Evolutionary conservation across 176 grass and related monocot species (phyloP), one percentile per base, ranked within the genome.

Genomic region (Leersia perrieri): DNA sequence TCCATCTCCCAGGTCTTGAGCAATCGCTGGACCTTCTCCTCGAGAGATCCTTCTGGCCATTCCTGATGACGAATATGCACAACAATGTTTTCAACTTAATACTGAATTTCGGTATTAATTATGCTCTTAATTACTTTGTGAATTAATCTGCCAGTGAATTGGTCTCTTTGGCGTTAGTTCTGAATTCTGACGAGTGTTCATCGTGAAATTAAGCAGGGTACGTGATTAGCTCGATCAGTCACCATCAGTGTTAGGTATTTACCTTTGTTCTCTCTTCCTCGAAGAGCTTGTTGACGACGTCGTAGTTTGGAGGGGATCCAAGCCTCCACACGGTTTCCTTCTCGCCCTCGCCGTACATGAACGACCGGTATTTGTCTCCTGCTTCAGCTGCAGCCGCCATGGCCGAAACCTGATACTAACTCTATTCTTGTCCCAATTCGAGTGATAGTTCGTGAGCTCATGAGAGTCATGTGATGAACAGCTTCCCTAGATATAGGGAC

Each of bases 1-100:
- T 93, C 94, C 91, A 93, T 97, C 64, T 97, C 94, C 81, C 79
- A 97, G 6, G 86, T 83, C 81, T 97, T 97, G 63, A 97, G 78
- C 84, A 93, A 5, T 7, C 90, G 73, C 61, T 93, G 91, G 25
- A 93, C 94, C 74, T 80, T 84, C 81, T 97, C 94, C 33, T 97
- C 94, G 4, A 88, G 55, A 8, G 89, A 89, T 15, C 89, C 94
- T 74, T 91, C 80, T 0, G 89, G 55, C 94, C 94, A 97, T 62
- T 60, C 86, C 44, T 84, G 0, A 57, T 84, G 49, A 1, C 1
- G 0, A 45, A 0, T n/a, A n/a, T 66, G 16, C 5, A 28, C 7
- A 29, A 27, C 11, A 29, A 22, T 20, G 9, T 18, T 20, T 49
- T 49, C 0, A 49, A 49, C 45, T 49, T 49, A 7, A 49, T 49